Evolutionary conservation across 345 rosid species (phyloP), one percentile per base, ranked within the genome.

Genomic region (Microthlaspi erraticum): DNA sequence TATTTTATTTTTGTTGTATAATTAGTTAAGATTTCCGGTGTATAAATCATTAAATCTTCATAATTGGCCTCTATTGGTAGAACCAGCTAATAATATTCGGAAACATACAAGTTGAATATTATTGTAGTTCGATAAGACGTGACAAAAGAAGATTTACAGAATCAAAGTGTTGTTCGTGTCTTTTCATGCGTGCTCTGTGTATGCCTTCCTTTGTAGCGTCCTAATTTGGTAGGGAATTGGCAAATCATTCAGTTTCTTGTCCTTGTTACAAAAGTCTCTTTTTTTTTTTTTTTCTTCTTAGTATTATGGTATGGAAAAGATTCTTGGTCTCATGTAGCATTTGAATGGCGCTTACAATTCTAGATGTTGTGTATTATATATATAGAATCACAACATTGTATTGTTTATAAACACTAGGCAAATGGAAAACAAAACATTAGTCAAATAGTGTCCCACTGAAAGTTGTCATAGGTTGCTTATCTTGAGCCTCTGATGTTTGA

Each of bases 221-320:
- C 33, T 69, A 56, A 76, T 64, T 70, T 76, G 79, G 75, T 76
- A 64, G 79, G 75, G 79, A 63, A 70, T 56, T 70, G 79, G 79
- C 75, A 76, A 76, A 76, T 76, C 75, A 76, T 76, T 63, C 61
- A 70, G 66, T 70, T 70, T 56, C 49, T 63, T 63, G 71, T 76
- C 75, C 45, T 56, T 69, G 41, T 63, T 62, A 29, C 33, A 62
- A 61, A 62, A 63, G 55, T 48, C 39, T 5, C 20, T 73, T 57
- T 34, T 17, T 60, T 45, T 36, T 0, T 36, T 23, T 19, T 66
- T 6, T 44, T 13, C 6, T 6, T 44, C 13, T 12, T 3, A 5
- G 18, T 16, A 51, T 0, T 37, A 10, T 29, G 17, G n/a, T 17
- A 10, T 43, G 8, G 13, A 61, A 5, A 51, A 52, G n/a, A 14